A percentile compares a stretch with the other conserved stretches of the same genome.
These are phyloP conservation scores for Dryadomyces quercus-mongolicae DNA, from an alignment of 2,329 filamentous ascomycete genomes.

Conservation along the genomic window DNA sequence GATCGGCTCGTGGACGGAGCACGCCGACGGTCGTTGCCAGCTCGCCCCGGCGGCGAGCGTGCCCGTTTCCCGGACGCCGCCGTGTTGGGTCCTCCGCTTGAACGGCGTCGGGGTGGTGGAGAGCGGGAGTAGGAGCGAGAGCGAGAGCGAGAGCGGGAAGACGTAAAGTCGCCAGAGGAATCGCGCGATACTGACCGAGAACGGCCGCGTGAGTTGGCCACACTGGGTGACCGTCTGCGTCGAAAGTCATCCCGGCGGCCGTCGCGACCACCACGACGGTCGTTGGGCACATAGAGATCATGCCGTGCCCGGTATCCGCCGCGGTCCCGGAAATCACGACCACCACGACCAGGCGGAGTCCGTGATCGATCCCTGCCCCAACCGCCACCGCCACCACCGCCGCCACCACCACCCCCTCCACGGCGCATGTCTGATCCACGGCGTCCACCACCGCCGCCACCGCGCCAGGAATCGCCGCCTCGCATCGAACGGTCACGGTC, in stretches of 20 bases:
- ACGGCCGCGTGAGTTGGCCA: conserved; percentile 13
- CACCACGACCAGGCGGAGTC: conserved; percentile 31
- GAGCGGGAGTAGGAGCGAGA: conserved; percentile 9
- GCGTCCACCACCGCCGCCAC: conserved; percentile 39
- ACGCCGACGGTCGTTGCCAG: conserved; percentile 15
- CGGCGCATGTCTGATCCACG: conserved; percentile 26
- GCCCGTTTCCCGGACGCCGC: neutral
- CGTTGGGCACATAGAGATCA: conserved; percentile 42
- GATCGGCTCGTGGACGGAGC: conserved; percentile 25
- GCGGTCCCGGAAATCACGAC: conserved; percentile 28
- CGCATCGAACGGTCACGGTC: conserved; percentile 26
- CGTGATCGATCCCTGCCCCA: conserved; percentile 35
- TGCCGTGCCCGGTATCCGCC: conserved; percentile 26
- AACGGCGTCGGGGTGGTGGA: neutral
- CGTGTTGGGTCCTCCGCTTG: neutral
- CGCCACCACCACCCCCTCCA: conserved; percentile 28
- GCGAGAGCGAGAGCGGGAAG: conserved; percentile 3
- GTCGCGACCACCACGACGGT: conserved; percentile 24
- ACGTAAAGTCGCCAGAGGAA: conserved; percentile 11
- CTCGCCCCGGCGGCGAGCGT: neutral
- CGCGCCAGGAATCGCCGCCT: conserved; percentile 35
- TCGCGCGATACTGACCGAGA: conserved; percentile 25
- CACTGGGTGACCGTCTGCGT: conserved; percentile 26
- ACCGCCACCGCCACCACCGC: conserved; percentile 33
- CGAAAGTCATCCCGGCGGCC: conserved; percentile 28